Base-by-base conservation (phyloP, 106 monocot species). In the Gastrodia elata region DNA sequence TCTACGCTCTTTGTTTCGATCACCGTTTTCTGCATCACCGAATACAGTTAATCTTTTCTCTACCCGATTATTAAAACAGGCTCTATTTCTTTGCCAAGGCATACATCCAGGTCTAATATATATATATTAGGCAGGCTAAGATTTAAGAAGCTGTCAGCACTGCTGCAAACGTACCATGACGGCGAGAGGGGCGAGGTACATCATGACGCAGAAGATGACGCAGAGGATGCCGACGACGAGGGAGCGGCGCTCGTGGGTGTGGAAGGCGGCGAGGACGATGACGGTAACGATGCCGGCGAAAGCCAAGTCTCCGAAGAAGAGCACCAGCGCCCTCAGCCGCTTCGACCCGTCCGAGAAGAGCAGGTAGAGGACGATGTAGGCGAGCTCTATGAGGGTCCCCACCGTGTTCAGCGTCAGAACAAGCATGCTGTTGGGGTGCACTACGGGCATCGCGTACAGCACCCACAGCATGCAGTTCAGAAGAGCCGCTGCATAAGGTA, bases 1-100 rank as follows among this genome's bases (percentile, higher is more conserved):
- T 94, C 90, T 77, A 94, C 87, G 76, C 90, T 94, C 80, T 86
- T 90, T 13, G 87, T 90, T 73, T 80, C 79, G 68, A 93, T 89
- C 73, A 93, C 93, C 83, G 87, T 42, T 82, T 80, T 90, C 92
- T 89, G 86, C 70, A 87, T 14, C 40, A 57, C 22, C 8, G 3
- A 40, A 33, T 40, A 5, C 25, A 18, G n/a, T n/a, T n/a, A n/a
- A n/a, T n/a, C n/a, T n/a, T n/a, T n/a, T n/a, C n/a, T n/a, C n/a
- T 15, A 18, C 41, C 41, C 26, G n/a, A 16, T 26, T 26, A 27
- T 5, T 10, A 37, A 44, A n/a, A n/a, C n/a, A n/a, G n/a, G n/a
- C n/a, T n/a, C n/a, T n/a, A 43, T 6, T 6, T 7, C 8, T 43
- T 43, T 7, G 43, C 43, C 13, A 59, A 28, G 10, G 9, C 2